These are phyloP conservation scores for Solanum lignicaule DNA, from an alignment of 257 asterid genomes.

Conservation along the genomic window DNA sequence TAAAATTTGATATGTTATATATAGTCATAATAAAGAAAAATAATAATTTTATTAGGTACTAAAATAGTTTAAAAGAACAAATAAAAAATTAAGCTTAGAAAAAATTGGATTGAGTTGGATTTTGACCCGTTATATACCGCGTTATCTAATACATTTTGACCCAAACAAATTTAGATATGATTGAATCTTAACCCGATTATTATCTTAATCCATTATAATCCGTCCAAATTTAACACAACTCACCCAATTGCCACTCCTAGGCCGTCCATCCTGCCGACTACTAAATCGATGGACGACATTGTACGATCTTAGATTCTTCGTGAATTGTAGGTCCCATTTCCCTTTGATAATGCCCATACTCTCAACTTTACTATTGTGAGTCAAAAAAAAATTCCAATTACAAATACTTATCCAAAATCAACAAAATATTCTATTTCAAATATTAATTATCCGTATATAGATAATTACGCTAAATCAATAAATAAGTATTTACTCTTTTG, in stretches of 20 bases:
- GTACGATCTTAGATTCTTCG: too few species aligned
- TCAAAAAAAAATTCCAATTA: not conserved
- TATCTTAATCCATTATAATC: too few species aligned
- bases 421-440: not conserved
- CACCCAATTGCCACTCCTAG: too few species aligned
- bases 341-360: not conserved
- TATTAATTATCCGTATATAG: too few species aligned
- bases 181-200: rapidly evolving
- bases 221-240: too few species aligned
- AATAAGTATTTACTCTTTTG: not conserved
- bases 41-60: too few species aligned
- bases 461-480: not conserved
- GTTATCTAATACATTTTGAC: not conserved
- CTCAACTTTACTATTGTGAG: not conserved
- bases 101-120: not conserved
- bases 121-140: rapidly evolving
- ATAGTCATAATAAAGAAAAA: too few species aligned
- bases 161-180: too few species aligned
- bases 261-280: too few species aligned
- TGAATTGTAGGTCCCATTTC: not conserved
- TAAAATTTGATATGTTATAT: too few species aligned
- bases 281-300: too few species aligned
- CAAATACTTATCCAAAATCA: not conserved
- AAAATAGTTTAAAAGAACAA: not conserved
- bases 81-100: not conserved